Conservation (phyloP, 2,329 filamentous ascomycete genomes). For the Erysiphe pulchra region DNA sequence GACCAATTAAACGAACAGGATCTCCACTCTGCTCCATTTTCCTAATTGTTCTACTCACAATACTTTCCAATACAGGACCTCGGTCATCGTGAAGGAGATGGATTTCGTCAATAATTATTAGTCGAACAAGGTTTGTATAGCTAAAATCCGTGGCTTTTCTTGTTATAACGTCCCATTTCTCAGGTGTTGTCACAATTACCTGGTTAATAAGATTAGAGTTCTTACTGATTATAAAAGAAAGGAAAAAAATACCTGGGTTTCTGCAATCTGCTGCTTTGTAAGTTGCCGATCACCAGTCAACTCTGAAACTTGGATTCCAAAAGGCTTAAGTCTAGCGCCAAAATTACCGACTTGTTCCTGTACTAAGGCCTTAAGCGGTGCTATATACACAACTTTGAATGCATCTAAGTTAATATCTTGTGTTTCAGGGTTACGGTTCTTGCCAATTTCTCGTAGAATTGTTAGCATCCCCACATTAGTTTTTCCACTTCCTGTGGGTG, state of each 20-base stretch:
- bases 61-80: conserved; percentile 88
- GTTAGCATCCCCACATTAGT: conserved; percentile 97
- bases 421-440: conserved; percentile 66
- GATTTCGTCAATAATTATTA: conserved; percentile 95
- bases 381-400: conserved; percentile 98
- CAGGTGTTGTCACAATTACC: conserved; percentile 90
- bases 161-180: conserved; percentile 98
- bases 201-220: too few relatives aligned
- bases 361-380: conserved; percentile 80
- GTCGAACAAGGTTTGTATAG: conserved; percentile 87
- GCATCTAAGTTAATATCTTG: conserved; percentile 89
- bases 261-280: conserved; percentile 93
- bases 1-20: conserved; percentile 68
- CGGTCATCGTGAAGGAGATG: conserved; percentile 93
- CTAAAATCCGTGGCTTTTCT: conserved; percentile 90
- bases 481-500: conserved; percentile 90
- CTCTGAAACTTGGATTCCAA: conserved; percentile 82
- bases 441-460: conserved; percentile 88
- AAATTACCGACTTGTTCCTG: conserved; percentile 98
- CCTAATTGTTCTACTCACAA: conserved; percentile 81
- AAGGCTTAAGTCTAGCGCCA: conserved; percentile 68
- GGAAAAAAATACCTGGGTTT: conserved; percentile 36
- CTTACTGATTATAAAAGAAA: too few relatives aligned
- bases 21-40: conserved; percentile 87
- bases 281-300: conserved; percentile 92